Percentiles rank a stretch among this genome's conserved stretches.
These are phyloP conservation scores for Chernovozyma sophiae-reginae DNA, from an alignment of 1,139 yeast genomes.

Conservation along the genomic window DNA sequence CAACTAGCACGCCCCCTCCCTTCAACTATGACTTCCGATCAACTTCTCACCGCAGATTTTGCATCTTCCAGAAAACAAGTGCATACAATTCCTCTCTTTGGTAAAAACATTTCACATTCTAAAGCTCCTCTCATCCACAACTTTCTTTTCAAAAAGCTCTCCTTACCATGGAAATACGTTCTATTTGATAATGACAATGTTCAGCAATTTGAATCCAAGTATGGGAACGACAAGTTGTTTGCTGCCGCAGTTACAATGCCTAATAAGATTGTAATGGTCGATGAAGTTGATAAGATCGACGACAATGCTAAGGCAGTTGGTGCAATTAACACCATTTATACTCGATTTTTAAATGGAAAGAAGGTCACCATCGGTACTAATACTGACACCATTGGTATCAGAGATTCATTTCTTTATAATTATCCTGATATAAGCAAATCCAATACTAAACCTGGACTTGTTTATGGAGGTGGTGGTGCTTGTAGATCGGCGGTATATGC, in stretches of 20 bases:
- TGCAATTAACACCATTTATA: conserved; percentile 27
- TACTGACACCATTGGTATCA: conserved; percentile 27
- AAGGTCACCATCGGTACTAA: conserved; percentile 21
- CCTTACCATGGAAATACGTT: conserved; percentile 16
- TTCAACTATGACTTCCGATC: no score
- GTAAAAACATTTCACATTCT: conserved; percentile 15
- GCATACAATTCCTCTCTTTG: conserved; percentile 12
- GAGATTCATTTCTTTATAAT: conserved; percentile 19
- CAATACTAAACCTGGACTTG: conserved; percentile 20
- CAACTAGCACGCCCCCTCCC: no score
- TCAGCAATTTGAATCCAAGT: conserved; percentile 12
- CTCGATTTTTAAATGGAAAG: conserved; percentile 13
- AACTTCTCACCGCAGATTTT: no score
- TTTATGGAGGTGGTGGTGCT: conserved; percentile 33
- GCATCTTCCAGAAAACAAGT: no score
- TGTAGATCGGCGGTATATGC: conserved; percentile 29
- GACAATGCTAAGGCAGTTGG: conserved; percentile 23
- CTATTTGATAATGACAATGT: conserved; percentile 16
- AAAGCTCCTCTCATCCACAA: conserved; percentile 19
- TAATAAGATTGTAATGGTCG: conserved; percentile 19
- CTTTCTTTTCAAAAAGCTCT: conserved; percentile 13
- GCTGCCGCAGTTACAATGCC: conserved; percentile 31
- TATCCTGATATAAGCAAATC: conserved; percentile 5
- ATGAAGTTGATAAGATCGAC: conserved; percentile 22
- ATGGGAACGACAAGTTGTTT: conserved; percentile 11